Evolutionary conservation across 495 filamentous ascomycete genomes (phyloP), one percentile per base, ranked within the genome.

Genomic region (Endocarpon pusillum): DNA sequence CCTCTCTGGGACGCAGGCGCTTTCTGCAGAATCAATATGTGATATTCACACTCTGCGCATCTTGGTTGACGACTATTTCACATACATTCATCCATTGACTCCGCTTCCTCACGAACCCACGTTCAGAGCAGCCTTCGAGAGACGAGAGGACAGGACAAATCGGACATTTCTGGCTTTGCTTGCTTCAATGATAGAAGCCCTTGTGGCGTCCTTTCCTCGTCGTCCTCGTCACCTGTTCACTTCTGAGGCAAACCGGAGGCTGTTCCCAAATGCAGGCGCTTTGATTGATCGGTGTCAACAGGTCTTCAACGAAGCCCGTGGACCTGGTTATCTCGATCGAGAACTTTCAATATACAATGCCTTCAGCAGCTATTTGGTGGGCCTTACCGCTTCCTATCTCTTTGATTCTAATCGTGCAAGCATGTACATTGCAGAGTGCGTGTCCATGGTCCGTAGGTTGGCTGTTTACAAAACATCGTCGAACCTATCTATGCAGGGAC

Each of bases 61-160:
- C 2, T 62, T 91, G 4, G 60, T 93, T 9, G 79, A 87, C 48
- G 84, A 93, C 55, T 91, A 81, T 55, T 91, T 91, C 47, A 84
- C 73, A 5, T 87, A 84, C 48, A 83, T 91, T 35, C 79, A 93
- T 46, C 84, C 84, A 1, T 59, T 93, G n/a, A 64, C 73, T 21
- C 84, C 84, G 0, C 69, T 93, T 32, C 84, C 84, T 0, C 84
- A 93, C 50, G 81, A 91, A 40, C 78, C 78, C 0, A 73, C 76
- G n/a, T 91, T 91, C 42, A 69, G 81, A 21, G 64, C 67, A 35
- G 73, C 77, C 3, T 77, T 87, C 45, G 58, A 62, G 10, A 64
- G 58, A 23, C 65, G 82, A 23, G 74, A 85, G 42, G 81, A 93
- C 51, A 51, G 68, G 19, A 69, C 57, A 4, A 78, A 73, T 43